Base-by-base conservation (phyloP, 2,329 filamentous ascomycete species). In the Massarina eburnea region DNA sequence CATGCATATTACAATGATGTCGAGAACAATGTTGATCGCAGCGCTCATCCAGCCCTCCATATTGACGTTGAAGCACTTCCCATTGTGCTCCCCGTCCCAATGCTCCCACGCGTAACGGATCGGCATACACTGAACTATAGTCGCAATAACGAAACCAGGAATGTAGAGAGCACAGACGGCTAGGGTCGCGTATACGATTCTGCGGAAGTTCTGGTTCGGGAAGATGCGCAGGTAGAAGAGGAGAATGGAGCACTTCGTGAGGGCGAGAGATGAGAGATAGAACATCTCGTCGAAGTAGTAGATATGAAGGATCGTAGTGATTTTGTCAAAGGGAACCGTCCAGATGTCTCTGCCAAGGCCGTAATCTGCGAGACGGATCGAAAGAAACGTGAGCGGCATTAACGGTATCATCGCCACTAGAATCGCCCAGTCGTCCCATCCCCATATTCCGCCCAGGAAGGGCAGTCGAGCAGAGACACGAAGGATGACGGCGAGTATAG, bases 341-440 rank as follows among this genome's bases (percentile, higher is more conserved):
- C 77, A 81, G 21, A 80, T 71, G 45, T 81, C 78, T 15, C 61
- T 71, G 1, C 78, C 76, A 6, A 80, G 58, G 0, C 78, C 79
- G 38, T 75, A 68, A 22, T 65, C 55, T 36, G 55, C 51, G 18
- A 59, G 45, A 55, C 15, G 12, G 4, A 36, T 7, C 4, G 33
- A 18, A 6, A 36, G 6, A 18, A 2, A 38, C 29, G 37, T 26
- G 21, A 29, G 17, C 8, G 5, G 14, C 8, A 29, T 15, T 8
- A 26, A 2, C 4, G 22, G 37, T 24, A 76, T 64, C 50, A 77
- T 74, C 74, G 48, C 35, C 2, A 41, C 30, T 3, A 48, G 45
- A 46, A 74, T 73, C 3, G 59, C 62, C 55, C 60, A 68, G 44
- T 75, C 72, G 51, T 75, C 72, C 44, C 48, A 52, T 4, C 71